These are phyloP conservation scores for Penicilliopsis zonata DNA, from an alignment of 495 filamentous ascomycete genomes.

Conservation along the genomic window DNA sequence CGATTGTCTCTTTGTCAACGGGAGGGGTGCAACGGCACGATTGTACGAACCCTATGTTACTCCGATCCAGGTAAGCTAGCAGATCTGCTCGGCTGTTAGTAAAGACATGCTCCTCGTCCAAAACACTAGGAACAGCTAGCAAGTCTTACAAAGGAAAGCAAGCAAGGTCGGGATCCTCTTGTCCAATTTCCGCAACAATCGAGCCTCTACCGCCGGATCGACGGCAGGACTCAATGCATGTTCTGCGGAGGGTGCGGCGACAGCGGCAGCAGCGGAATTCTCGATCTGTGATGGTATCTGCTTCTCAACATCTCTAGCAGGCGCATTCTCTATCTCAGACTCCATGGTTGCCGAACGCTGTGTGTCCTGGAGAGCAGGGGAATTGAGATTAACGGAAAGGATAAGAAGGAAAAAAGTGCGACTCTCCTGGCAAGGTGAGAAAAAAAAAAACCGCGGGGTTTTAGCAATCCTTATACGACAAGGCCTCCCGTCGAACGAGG, in stretches of 20 bases:
- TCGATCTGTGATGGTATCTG: slow-evolving; percentile 14
- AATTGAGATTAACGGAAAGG: no score
- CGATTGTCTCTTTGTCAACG: no score
- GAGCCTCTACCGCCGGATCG: slow-evolving; percentile 41
- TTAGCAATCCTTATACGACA: no score
- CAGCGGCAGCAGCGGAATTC: slow-evolving; percentile 9
- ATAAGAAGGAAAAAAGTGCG: no score
- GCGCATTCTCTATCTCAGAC: slow-evolving; percentile 14
- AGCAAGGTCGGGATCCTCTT: slow-evolving; percentile 37
- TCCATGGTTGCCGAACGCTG: no score
- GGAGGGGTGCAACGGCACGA: no score
- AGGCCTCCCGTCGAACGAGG: no score
- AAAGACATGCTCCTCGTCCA: slow-evolving; percentile 8
- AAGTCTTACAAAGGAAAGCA: slow-evolving; percentile 37
- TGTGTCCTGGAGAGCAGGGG: no score
- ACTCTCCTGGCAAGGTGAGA: no score
- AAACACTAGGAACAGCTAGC: slow-evolving; percentile 6
- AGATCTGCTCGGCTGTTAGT: slow-evolving; percentile 32
- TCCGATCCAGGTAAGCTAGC: slow-evolving; percentile 55
- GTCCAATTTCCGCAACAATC: slow-evolving; percentile 50
- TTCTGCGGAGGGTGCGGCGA: slow-evolving; percentile 6
- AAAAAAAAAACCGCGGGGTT: no score
- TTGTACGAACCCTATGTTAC: slow-evolving; percentile 45
- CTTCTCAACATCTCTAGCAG: slow-evolving; percentile 22
- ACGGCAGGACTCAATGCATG: slow-evolving; percentile 19